Base-by-base conservation (phyloP, 306 rosid species). In the Cucurbita argyrosperma region DNA sequence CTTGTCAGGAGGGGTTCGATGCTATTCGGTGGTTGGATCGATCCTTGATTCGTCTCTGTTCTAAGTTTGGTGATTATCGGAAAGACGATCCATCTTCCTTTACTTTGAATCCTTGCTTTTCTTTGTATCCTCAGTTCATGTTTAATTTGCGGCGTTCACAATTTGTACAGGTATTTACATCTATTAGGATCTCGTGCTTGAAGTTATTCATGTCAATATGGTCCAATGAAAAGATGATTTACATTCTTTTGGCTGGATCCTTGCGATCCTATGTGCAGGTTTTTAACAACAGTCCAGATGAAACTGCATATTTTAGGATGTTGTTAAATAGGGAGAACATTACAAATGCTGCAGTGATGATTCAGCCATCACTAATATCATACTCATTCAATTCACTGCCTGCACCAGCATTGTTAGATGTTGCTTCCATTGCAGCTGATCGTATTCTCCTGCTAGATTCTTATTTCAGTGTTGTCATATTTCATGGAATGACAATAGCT, bases 211-310 rank as follows among this genome's bases (percentile, higher is more conserved):
- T 51, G 7, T 70, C 9, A 30, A 49, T 38, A 70, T 15, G 74
- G 49, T 69, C 10, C 35, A 21, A 23, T 47, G 13, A 6, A 37
- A 57, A 46, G 74, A 55, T 10, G 21, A 21, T 56, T 21, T 39
- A 49, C 39, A 16, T 18, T 30, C 66, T 54, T 75, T 49, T 56
- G 61, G 65, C 66, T 65, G 64, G 47, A 55, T 51, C 13, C 38
- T 65, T 77, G 49, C 35, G 74, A 52, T 79, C 79, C 58, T 53
- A 13, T 83, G 77, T 82, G 76, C 87, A 94, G 99, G 99, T 94
- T 79, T 94, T 94, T 78, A 94, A 94, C 86, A 94, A 94, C 86
- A 94, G 99, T 87, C 99, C 99, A 57, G 99, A 94, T 52, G 99
- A 94, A 85, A 94, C 99, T 82, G 99, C 99, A 71, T 91, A 89